Base-by-base conservation (phyloP, 83 land plant genomes). In the Picea abies region DNA sequence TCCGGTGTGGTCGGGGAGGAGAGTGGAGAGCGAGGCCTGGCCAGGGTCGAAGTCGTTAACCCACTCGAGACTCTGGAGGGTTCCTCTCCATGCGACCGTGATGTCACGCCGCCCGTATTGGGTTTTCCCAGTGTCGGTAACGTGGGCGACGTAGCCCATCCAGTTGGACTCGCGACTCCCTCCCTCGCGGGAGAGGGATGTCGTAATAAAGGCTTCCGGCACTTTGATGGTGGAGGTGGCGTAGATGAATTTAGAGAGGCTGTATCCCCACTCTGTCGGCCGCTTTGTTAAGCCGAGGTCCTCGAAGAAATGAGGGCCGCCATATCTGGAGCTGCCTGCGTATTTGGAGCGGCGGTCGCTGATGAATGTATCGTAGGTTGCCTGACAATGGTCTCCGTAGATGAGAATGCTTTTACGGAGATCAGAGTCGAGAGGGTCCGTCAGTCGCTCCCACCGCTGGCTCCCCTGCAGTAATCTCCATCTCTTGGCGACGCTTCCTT, bases 141-240 rank as follows among this genome's bases (percentile, higher is more conserved):
- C 35, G 35, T 35, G 35, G 35, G 35, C 35, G 14, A 93, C 92
- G 82, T 86, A 93, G 65, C 96, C 94, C 35, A 91, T 91, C 92
- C 93, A 93, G 64, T 93, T 91, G 4, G 92, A 91, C 80, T 91
- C 87, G 82, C 56, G 44, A 70, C 78, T 58, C 92, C 89, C 86
- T 23, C 87, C 84, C 79, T 93, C 94, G 73, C 85, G 61, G 47
- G 93, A 85, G 68, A 85, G 19, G 5, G 92, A 84, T 70, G 60
- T 78, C 23, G 87, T 6, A 1, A 90, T 60, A 58, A 93, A 85
- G 26, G 81, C 87, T 12, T 82, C 85, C 19, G 88, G 87, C 47
- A 86, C 23, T 0, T 17, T 19, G 0, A 87, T 56, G 58, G 58
- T 12, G 58, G 58, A 56, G 58, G 58, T 56, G 58, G 58, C 3